Percentiles rank a stretch among this genome's conserved stretches.
These are phyloP conservation scores for Erodium moschatum DNA, from an alignment of 441 rosid species.

Conservation along the genomic window DNA sequence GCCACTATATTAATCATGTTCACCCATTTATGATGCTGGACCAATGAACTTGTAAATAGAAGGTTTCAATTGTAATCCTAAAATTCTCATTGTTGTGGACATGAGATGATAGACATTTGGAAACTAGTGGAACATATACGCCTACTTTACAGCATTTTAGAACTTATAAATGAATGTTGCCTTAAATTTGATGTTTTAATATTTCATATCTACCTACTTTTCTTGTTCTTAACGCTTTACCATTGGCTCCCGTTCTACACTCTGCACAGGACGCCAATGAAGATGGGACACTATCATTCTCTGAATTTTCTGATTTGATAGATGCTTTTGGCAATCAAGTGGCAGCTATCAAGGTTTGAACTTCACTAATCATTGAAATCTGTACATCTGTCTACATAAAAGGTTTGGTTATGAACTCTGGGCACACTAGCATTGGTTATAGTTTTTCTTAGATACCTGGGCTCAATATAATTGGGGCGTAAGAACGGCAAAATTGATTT, in stretches of 20 bases:
- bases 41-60: not conserved
- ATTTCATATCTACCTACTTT: not conserved
- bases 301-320: constrained; percentile 70
- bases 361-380: constrained; percentile 7
- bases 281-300: constrained; percentile 76
- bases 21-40: not conserved
- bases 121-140: not conserved
- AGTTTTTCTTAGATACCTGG: constrained; percentile 5
- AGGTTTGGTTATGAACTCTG: not conserved
- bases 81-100: constrained; percentile 8
- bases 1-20: not conserved
- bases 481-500: not conserved
- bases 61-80: constrained; percentile 5
- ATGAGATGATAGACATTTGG: not conserved
- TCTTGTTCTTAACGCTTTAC: not conserved
- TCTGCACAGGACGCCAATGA: constrained; percentile 57
- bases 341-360: constrained; percentile 66
- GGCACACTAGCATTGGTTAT: not conserved
- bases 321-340: constrained; percentile 74
- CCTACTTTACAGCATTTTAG: not conserved
- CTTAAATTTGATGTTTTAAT: constrained; percentile 7
- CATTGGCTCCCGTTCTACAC: constrained; percentile 11
- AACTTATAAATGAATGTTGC: constrained; percentile 1
- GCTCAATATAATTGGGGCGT: constrained; percentile 7
- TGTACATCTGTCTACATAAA: constrained; percentile 6